Evolutionary conservation across 1,139 yeast species (phyloP).

Genomic region (Komagataea norvegica): DNA sequence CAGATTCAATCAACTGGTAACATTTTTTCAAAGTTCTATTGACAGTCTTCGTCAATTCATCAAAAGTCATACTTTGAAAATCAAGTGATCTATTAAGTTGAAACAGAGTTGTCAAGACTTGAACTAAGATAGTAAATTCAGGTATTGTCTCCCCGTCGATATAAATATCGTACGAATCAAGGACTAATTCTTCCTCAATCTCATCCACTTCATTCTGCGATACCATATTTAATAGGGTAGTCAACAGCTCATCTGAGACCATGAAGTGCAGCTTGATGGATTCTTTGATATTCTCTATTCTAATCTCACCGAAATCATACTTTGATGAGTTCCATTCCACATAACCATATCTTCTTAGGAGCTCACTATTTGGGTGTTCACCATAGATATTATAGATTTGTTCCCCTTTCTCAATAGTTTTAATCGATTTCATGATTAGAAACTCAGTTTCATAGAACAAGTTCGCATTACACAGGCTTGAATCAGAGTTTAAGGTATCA

Average conservation of each 20-base stretch:
- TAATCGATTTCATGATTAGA: conserved; percentile 68
- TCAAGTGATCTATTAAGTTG: conserved; percentile 37
- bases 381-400: conserved; percentile 89
- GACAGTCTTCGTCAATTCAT: conserved; percentile 35
- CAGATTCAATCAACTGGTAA: conserved; percentile 29
- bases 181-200: conserved; percentile 45
- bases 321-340: conserved; percentile 74
- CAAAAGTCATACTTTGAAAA: conserved; percentile 42
- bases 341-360: conserved; percentile 86
- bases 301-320: conserved; percentile 77
- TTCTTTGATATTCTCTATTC: conserved; percentile 37
- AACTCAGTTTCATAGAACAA: conserved; percentile 44
- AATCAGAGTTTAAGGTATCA: conserved; percentile 84
- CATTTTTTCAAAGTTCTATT: conserved; percentile 30
- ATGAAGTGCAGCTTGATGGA: conserved; percentile 20
- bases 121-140: conserved; percentile 51
- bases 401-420: conserved; percentile 53
- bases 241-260: conserved; percentile 27
- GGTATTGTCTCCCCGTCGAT: conserved; percentile 50
- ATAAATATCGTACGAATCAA: conserved; percentile 62
- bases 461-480: conserved; percentile 72
- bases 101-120: conserved; percentile 43
- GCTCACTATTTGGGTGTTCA: conserved; percentile 83
- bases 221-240: conserved; percentile 25
- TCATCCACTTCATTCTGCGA: conserved; percentile 32